These are phyloP conservation scores for Xylaria sp. DNA, from an alignment of 2,329 filamentous ascomycete genomes.

Conservation along the genomic window DNA sequence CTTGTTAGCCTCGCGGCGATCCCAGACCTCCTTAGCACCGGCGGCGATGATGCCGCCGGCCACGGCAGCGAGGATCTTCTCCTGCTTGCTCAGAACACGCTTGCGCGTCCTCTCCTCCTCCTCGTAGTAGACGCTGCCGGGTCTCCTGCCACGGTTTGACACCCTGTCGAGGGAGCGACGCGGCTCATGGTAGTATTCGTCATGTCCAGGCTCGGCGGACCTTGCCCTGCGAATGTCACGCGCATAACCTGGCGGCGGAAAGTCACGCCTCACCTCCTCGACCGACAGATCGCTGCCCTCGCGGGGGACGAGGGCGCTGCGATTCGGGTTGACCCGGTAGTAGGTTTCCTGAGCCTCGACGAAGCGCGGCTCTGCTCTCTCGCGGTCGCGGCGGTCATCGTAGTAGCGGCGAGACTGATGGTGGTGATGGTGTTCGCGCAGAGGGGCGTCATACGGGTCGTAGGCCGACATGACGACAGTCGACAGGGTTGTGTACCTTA, in stretches of 20 bases:
- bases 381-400: slow-evolving; percentile 56
- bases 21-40: slow-evolving; percentile 73
- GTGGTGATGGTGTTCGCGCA: slow-evolving; percentile 55
- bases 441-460: slow-evolving; percentile 63
- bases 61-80: slow-evolving; percentile 74
- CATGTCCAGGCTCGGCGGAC: slow-evolving; percentile 70
- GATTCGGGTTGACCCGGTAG: slow-evolving; percentile 57
- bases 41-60: slow-evolving; percentile 72
- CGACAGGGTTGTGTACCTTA: background rate
- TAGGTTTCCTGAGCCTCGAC: slow-evolving; percentile 63
- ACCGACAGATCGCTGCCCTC: slow-evolving; percentile 80
- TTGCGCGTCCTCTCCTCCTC: slow-evolving; percentile 66
- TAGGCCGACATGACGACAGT: slow-evolving; percentile 58
- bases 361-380: slow-evolving; percentile 64
- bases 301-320: slow-evolving; percentile 67
- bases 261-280: slow-evolving; percentile 87
- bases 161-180: slow-evolving; percentile 44
- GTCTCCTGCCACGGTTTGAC: slow-evolving; percentile 56
- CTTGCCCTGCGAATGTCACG: slow-evolving; percentile 68
- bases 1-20: slow-evolving; percentile 68
- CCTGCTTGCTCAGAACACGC: slow-evolving; percentile 68
- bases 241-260: slow-evolving; percentile 75
- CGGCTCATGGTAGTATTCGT: slow-evolving; percentile 69
- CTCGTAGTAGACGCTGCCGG: slow-evolving; percentile 64
- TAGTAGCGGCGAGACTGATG: slow-evolving; percentile 58